Base-by-base conservation (phyloP, 129 eudicot genomes). In the Pulicaria dysenterica region DNA sequence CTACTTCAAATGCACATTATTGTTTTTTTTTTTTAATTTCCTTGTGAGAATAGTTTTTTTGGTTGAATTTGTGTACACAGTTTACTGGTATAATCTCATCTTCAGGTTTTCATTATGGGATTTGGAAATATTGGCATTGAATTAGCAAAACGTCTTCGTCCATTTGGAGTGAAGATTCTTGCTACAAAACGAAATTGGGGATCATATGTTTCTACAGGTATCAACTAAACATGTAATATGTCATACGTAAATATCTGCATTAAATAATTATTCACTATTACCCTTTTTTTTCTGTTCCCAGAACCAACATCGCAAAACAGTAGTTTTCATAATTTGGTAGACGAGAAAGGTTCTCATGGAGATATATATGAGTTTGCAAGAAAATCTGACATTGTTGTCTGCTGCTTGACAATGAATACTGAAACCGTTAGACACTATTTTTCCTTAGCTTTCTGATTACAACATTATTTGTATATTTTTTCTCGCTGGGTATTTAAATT, bases 161-260 rank as follows among this genome's bases (percentile, higher is more conserved):
- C 97, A 59, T 94, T 94, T 88, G 98, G 87, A 73, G 98, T 94
- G 24, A 84, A 81, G 63, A 84, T 94, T 66, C 75, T 90, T 73
- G 98, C 98, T 57, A 94, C 97, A 60, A 94, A 94, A 84, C 83
- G 97, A 62, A 90, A 64, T 84, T 94, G 97, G 98, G 17, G 46
- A 24, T 77, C 86, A 9, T 43, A 58, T 76, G 59, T 46, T 39
- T 13, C 65, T 59, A 54, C 72, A 55, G 87, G 84, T 81, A 72
- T 67, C 71, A 36, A 24, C 31, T 58, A 16, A 46, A 38, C 31
- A 5, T 70, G 42, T 14, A 37, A 59, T 45, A 63, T 73, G 15
- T 17, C 50, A 4, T 43, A 37, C 3, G 37, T 53, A 34, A 8
- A 3, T 12, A 53, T 9, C 57, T 31, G 45, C 4, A 45, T 11